Base-by-base conservation (phyloP, 108 stramenopile species). In the Cyclotella cryptica region DNA sequence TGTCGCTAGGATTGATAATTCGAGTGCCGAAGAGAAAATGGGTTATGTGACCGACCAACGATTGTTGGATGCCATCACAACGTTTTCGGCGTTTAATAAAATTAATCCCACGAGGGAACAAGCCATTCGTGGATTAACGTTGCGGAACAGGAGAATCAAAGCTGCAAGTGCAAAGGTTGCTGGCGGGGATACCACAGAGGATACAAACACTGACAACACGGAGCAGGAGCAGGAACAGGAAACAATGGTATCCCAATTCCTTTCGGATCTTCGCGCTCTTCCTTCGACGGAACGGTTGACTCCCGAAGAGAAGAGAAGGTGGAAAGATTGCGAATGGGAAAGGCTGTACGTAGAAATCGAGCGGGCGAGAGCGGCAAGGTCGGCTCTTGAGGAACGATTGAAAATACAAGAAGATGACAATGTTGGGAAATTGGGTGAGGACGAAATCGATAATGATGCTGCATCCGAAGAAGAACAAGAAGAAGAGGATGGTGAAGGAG, bases 311-410 rank as follows among this genome's bases (percentile, higher is more conserved):
- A 82, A 82, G 49, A 29, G 64, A 9, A 82, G 39, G 6, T 82
- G 81, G 81, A 82, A 82, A 52, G 74, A 82, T 58, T 82, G 81
- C 39, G 81, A 82, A 75, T 82, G 81, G 81, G 74, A 82, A 47
- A 41, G 70, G 35, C 35, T 82, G 0, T 65, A 82, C 57, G 70
- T 67, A 4, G 81, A 82, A 29, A 75, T 82, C 17, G 81, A 82
- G 59, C 35, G 74, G 27, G 74, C 70, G 24, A 51, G 81, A 57
- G 70, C 60, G 9, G 73, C 69, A 17, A 65, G 62, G 30, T 46
- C 53, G 13, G 46, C 45, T 10, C 51, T 82, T 39, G 64, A 52
- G n/a, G 57, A 75, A 51, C 65, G 58, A 18, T 62, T 80, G 58
- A 39, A 70, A 49, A 65, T 65, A 39, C 30, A 17, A 43, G 43